Evolutionary conservation across 1,284 basidiomycete genomes (phyloP).

Genomic region (Malassezia dermatis): DNA sequence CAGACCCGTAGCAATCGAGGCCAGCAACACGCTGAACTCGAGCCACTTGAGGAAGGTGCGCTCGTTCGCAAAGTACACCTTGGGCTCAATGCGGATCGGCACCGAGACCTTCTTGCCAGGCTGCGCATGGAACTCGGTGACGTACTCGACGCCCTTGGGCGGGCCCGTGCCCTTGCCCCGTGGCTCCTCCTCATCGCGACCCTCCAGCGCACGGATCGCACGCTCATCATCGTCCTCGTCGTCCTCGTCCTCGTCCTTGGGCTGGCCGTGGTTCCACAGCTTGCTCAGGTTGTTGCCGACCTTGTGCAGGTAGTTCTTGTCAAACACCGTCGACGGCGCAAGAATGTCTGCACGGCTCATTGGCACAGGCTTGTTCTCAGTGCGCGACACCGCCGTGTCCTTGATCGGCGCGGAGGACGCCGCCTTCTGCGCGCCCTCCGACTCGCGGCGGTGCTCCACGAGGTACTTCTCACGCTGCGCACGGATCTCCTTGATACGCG

Average conservation of each 20-base stretch:
- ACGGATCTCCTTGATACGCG: constrained; percentile 36
- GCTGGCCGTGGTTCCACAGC: constrained; percentile 36
- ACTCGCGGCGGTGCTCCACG: constrained; percentile 31
- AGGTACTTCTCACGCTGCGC: constrained; percentile 45
- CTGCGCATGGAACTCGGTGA: constrained; percentile 69
- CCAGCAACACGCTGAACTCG: constrained; percentile 63
- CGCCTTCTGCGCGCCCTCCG: constrained; percentile 31
- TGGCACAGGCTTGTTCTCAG: constrained; percentile 13
- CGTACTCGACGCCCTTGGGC: constrained; percentile 53
- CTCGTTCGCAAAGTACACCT: constrained; percentile 94
- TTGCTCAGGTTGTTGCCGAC: constrained; percentile 40
- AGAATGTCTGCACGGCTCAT: constrained; percentile 38
- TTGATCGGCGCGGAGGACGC: constrained; percentile 11
- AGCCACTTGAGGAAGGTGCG: constrained; percentile 68
- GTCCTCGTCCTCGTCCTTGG: constrained; percentile 26
- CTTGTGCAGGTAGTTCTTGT: constrained; percentile 43
- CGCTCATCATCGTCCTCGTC: constrained; percentile 49
- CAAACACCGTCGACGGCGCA: constrained; percentile 38
- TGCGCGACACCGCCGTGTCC: constrained; percentile 13
- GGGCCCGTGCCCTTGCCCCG: constrained; percentile 59
- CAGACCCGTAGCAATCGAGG: constrained; percentile 46
- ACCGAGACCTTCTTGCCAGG: constrained; percentile 81
- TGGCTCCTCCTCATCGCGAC: constrained; percentile 42
- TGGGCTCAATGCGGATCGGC: constrained; percentile 88
- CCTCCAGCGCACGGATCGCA: constrained; percentile 34